Base-by-base conservation (phyloP, 495 filamentous ascomycete species). In the Penicillium turbatum region DNA sequence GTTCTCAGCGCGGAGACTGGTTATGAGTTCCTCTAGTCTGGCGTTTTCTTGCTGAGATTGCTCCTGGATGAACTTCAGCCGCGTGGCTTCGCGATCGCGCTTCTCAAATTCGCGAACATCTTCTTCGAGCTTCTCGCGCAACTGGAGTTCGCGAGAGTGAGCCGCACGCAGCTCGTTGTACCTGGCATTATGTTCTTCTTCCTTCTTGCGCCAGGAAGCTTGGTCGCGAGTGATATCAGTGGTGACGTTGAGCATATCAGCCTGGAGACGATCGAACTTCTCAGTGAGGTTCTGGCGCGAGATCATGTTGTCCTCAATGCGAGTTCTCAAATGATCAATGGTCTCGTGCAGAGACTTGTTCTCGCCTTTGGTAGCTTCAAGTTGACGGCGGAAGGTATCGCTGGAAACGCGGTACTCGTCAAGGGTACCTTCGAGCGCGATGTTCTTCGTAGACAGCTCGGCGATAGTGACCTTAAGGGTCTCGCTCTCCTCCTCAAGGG, bases 231-330 rank as follows among this genome's bases (percentile, higher is more conserved):
- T 82, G 48, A 96, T 83, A 47, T 95, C 86, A 38, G 79, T 77
- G 49, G 86, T 84, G n/a, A 88, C 83, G 46, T 72, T 75, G 10
- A 83, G 80, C 86, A 97, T 89, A 50, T 96, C 88, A 57, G 87
- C 80, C 71, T 96, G 90, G 42, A 97, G 71, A 48, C 78, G 79
- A 58, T 90, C 82, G 61, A 96, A 86, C 65, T 91, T 92, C 62
- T 78, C 76, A 56, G 88, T 83, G 73, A 95, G 86, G 60, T 75
- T 80, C 58, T 91, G 87, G 47, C 90, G 84, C 55, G 87, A 79
- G 55, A 83, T 80, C 65, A 88, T 82, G 66, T 85, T 89, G 69
- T 97, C 92, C 70, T 95, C 85, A 45, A 95, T 82, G 61, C 96
- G 89, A 38, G 78, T 75, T 54, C 80, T 79, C 53, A 92, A 73